Percentiles rank a stretch among this genome's conserved stretches.
Evolutionary conservation across 2,329 filamentous ascomycete species (phyloP).

Genomic region (Fusarium sulawesiense): DNA sequence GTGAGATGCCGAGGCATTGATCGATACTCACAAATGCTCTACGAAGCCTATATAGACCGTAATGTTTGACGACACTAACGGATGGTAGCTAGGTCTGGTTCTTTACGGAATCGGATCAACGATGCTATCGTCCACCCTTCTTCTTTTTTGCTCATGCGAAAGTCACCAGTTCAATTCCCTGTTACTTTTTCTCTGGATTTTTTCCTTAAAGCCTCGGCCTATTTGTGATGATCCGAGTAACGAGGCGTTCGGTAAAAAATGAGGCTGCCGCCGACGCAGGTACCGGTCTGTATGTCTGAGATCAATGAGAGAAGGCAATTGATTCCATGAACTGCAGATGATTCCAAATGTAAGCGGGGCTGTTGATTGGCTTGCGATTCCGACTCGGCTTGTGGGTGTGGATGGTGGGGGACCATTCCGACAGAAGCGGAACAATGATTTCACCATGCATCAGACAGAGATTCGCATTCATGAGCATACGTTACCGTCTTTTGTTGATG

Average conservation of each 20-base stretch:
- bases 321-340: constrained; percentile 26
- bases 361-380: constrained; percentile 6
- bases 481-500: background rate
- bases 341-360: constrained; percentile 33
- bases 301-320: background rate
- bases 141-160: background rate
- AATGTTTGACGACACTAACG: background rate
- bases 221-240: background rate
- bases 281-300: constrained; percentile 1
- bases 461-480: background rate
- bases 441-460: background rate
- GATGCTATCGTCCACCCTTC: constrained; percentile 22
- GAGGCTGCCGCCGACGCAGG: constrained; percentile 15
- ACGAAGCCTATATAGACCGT: background rate
- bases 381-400: constrained; percentile 2
- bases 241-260: background rate
- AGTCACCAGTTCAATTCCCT: constrained; percentile 6
- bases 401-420: background rate
- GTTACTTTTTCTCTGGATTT: background rate
- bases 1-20: background rate
- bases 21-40: background rate
- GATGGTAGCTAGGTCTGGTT: constrained; percentile 28
- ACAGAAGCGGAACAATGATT: constrained; percentile 3
- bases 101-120: constrained; percentile 19
- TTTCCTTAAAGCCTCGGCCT: background rate